phyloP scores from a whole-genome alignment of 2,329 filamentous ascomycete genomes.

The Trichophyton benhamiae region DNA sequence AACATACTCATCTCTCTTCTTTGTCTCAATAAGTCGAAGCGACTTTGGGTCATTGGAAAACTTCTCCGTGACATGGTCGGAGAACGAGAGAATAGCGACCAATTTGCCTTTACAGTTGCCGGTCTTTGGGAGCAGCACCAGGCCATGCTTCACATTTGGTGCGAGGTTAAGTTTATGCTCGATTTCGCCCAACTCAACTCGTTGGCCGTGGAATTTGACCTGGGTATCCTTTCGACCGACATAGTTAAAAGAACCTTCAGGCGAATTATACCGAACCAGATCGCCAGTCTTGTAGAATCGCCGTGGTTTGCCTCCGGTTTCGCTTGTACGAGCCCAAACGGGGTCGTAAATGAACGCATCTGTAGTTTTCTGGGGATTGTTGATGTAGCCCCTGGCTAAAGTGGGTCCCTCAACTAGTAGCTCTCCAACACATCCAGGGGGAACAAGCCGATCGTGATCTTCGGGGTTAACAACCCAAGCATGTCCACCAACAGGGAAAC shows the following conservation, averaged over 20 bases:
- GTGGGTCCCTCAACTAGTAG: conserved; percentile 37
- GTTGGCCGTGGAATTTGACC: conserved; percentile 54
- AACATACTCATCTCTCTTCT: conserved; percentile 16
- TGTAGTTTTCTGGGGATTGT: conserved; percentile 45
- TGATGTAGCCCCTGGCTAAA: conserved; percentile 52
- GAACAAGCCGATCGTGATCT: conserved; percentile 30
- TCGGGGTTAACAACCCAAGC: conserved; percentile 31
- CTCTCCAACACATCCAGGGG: conserved; percentile 31
- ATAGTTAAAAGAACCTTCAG: conserved; percentile 26
- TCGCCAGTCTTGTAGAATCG: conserved; percentile 33
- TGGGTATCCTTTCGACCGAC: conserved; percentile 55
- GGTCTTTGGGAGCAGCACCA: conserved; percentile 26
- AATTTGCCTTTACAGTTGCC: conserved; percentile 25
- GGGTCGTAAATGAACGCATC: conserved; percentile 47
- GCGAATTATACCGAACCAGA: conserved; percentile 28
- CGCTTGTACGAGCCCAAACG: conserved; percentile 35
- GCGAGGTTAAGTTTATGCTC: conserved; percentile 30
- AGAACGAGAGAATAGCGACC: conserved; percentile 23
- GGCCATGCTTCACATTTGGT: conserved; percentile 23
- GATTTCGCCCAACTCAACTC: conserved; percentile 48
- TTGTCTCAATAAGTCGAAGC: conserved; percentile 18
- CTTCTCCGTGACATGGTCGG: conserved; percentile 10
- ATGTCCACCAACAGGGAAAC: conserved; percentile 23
- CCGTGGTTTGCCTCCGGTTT: conserved; percentile 11
- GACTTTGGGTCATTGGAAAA: conserved; percentile 9